Evolutionary conservation across 805 yeast species (phyloP).

Genomic region (Wickerhamiella dianesei): DNA sequence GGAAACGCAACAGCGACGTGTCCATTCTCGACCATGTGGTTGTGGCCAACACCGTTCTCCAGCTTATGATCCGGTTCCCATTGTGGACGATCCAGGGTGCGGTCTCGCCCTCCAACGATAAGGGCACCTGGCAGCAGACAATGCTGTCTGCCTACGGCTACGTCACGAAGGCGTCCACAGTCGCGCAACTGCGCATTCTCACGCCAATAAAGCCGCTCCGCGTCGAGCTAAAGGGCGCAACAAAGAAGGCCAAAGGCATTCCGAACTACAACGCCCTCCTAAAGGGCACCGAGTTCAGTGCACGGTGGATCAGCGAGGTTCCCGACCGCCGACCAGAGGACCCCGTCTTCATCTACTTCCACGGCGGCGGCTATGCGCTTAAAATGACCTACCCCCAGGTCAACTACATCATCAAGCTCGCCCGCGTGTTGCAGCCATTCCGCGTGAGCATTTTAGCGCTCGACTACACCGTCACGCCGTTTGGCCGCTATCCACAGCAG

Average conservation of each 20-base stretch:
- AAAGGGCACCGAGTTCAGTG: slow-evolving; percentile 13
- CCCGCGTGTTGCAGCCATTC: slow-evolving; percentile 5
- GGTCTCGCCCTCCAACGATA: background rate
- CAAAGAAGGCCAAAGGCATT: slow-evolving; percentile 3
- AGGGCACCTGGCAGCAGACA: slow-evolving; percentile 3
- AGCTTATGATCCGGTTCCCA: slow-evolving; percentile 7
- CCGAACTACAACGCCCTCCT: slow-evolving; percentile 14
- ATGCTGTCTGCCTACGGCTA: slow-evolving; percentile 8
- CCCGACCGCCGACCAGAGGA: slow-evolving; percentile 17
- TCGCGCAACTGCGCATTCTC: slow-evolving; percentile 15
- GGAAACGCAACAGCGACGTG: slow-evolving; percentile 5
- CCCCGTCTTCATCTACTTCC: slow-evolving; percentile 20
- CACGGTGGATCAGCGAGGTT: slow-evolving; percentile 19
- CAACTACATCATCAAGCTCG: slow-evolving; percentile 10
- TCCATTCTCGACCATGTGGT: slow-evolving; percentile 8
- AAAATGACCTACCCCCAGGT: slow-evolving; percentile 14
- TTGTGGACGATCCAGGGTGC: background rate
- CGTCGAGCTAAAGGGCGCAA: slow-evolving; percentile 6
- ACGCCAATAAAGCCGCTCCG: slow-evolving; percentile 17
- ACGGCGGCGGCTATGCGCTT: slow-evolving; percentile 21
- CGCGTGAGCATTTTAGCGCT: slow-evolving; percentile 19
- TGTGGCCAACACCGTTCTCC: slow-evolving; percentile 4
- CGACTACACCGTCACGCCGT: slow-evolving; percentile 23
- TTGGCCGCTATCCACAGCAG: slow-evolving; percentile 20
- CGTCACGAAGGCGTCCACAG: slow-evolving; percentile 10